These are phyloP conservation scores for Cenococcum geophilum DNA, from an alignment of 495 filamentous ascomycete genomes.

Conservation along the genomic window DNA sequence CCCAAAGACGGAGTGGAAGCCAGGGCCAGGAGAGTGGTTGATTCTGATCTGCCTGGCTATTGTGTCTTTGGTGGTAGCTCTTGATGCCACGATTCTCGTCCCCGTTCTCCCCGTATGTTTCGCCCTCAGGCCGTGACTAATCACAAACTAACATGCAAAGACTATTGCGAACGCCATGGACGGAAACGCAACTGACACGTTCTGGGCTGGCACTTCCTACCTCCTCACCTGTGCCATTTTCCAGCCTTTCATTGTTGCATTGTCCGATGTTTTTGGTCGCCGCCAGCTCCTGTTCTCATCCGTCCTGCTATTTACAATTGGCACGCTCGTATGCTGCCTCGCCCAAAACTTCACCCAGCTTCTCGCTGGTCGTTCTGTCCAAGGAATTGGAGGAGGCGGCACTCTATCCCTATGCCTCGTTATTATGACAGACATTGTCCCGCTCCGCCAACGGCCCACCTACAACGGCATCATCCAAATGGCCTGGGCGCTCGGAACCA, in stretches of 20 bases:
- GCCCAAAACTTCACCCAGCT: conserved; percentile 19
- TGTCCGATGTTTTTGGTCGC: conserved; percentile 48
- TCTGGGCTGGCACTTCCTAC: conserved; percentile 53
- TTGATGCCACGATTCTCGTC: conserved; percentile 53
- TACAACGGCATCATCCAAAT: conserved; percentile 35
- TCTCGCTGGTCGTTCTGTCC: conserved; percentile 27
- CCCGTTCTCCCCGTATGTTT: conserved; percentile 31
- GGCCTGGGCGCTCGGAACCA: conserved; percentile 39
- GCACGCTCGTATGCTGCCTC: conserved; percentile 22
- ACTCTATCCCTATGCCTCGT: conserved; percentile 22
- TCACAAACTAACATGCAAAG: conserved; percentile 29
- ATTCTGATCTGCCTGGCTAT: conserved; percentile 20
- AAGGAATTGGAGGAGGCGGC: conserved; percentile 35
- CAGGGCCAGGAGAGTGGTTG: conserved; percentile 6
- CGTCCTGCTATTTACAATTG: conserved; percentile 36
- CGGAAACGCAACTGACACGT: conserved; percentile 45
- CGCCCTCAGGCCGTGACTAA: neutral
- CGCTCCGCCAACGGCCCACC: conserved; percentile 37
- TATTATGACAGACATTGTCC: conserved; percentile 34
- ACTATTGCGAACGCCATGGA: conserved; percentile 27
- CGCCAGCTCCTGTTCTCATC: conserved; percentile 39
- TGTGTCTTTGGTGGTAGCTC: conserved; percentile 43
- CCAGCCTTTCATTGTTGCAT: conserved; percentile 49
- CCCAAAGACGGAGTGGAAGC: conserved; percentile 7
- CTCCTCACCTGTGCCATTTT: conserved; percentile 55